Base-by-base conservation (phyloP, 2,329 filamentous ascomycete genomes). In the Alternaria consortialis region DNA sequence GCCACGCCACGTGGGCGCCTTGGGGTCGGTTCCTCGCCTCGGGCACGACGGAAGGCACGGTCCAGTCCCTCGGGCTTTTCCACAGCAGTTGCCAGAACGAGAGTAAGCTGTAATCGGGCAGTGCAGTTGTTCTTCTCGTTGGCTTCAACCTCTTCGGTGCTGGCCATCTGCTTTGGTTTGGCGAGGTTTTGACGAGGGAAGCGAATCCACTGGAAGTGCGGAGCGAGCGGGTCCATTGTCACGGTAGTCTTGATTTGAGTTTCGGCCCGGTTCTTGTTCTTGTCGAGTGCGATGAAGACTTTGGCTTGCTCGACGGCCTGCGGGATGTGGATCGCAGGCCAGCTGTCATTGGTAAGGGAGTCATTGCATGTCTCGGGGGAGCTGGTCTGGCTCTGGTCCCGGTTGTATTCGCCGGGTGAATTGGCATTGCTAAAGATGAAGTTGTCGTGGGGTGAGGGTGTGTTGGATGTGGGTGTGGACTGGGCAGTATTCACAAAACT, bases 61-160 rank as follows among this genome's bases (percentile, higher is more conserved):
- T 87, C 83, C 65, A 86, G 84, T 67, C 89, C 85, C 17, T 88
- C 86, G 8, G 85, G 84, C 65, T 92, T 90, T 67, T 90, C 87
- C 88, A 98, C 95, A 15, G 94, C 93, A 77, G 93, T 97, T 1
- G 93, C 94, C 78, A 94, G 97, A 11, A 98, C 93, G 2, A 98
- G 70, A 7, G 67, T 67, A 25, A 75, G 62, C 13, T 74, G 64
- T 48, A 77, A 63, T 34, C 68, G 64, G 32, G 74, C 54, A 12
- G 71, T 62, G 25, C 62, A 64, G 37, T 83, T 79, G 88, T 91
- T 4, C 91, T 92, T 69, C 90, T 88, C 47, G 97, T 82, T 80
- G 94, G 93, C 31, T 94, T 84, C 58, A 34, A 86, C 87, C 37
- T 87, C 85, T 3, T 89, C 86, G 2, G 90, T 87, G 71, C 93